Percentiles rank a stretch among this genome's conserved stretches.
Conservation (phyloP, 441 rosid species). For the Manihot esculenta region DNA sequence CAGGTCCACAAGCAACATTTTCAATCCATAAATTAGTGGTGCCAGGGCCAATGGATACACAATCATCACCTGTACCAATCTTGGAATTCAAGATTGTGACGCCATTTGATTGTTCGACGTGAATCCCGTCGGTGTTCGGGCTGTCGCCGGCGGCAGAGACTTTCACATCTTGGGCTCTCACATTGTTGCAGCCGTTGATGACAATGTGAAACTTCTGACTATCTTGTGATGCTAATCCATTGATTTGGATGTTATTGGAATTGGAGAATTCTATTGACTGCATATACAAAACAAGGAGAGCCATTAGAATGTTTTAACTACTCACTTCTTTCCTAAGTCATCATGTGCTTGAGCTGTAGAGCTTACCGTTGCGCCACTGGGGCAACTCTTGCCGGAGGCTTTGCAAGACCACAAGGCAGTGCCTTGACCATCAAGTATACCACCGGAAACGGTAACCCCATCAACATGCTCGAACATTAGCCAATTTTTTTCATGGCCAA, state of each 20-base stretch:
- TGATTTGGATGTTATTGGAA: conserved; percentile 51
- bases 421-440: conserved; percentile 52
- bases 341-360: too few relatives aligned
- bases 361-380: conserved; percentile 52
- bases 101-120: conserved; percentile 26
- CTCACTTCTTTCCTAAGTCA: too few relatives aligned
- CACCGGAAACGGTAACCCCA: conserved; percentile 47
- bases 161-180: conserved; percentile 38
- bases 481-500: conserved; percentile 53
- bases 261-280: conserved; percentile 55
- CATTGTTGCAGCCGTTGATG: conserved; percentile 47
- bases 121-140: conserved; percentile 53
- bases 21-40: conserved; percentile 38
- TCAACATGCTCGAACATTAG: conserved; percentile 43
- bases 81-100: conserved; percentile 34
- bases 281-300: neutral
- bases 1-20: conserved; percentile 35
- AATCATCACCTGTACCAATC: conserved; percentile 49
- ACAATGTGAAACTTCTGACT: conserved; percentile 55
- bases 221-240: conserved; percentile 54
- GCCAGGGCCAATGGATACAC: conserved; percentile 48
- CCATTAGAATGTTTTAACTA: too few relatives aligned
- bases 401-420: conserved; percentile 53
- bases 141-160: conserved; percentile 39
- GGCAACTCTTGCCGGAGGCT: conserved; percentile 39